A percentile compares a stretch with the other conserved stretches of the same genome.
These are phyloP conservation scores for Metschnikowia peoriensis DNA, from an alignment of 805 yeast species.

Conservation along the genomic window DNA sequence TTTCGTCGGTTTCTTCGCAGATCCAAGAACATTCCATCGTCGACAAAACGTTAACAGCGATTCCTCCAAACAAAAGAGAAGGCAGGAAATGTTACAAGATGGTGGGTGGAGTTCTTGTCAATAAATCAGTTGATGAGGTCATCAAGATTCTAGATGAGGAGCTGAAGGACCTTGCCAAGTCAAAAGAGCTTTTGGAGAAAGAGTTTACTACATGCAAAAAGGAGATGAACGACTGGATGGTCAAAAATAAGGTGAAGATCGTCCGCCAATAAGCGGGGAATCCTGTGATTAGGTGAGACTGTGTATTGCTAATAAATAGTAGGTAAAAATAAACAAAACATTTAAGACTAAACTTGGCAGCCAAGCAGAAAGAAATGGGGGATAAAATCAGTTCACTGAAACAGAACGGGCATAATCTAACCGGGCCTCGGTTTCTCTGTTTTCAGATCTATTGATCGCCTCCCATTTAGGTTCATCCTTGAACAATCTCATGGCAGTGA, in stretches of 20 bases:
- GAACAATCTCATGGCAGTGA: slow-evolving; percentile 79
- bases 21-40: slow-evolving; percentile 41
- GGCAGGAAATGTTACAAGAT: slow-evolving; percentile 84
- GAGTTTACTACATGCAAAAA: slow-evolving; percentile 27
- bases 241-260: slow-evolving; percentile 41
- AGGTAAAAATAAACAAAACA: neutral
- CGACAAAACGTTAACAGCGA: slow-evolving; percentile 38
- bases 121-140: slow-evolving; percentile 78
- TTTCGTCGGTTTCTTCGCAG: slow-evolving; percentile 34
- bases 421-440: slow-evolving; percentile 34
- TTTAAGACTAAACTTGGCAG: neutral
- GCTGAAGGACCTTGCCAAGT: slow-evolving; percentile 17
- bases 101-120: slow-evolving; percentile 91
- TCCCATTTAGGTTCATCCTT: slow-evolving; percentile 97
- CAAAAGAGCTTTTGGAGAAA: slow-evolving; percentile 25
- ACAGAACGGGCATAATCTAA: slow-evolving; percentile 31
- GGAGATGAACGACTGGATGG: slow-evolving; percentile 41
- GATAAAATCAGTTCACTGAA: slow-evolving; percentile 19
- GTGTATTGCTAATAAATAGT: slow-evolving; percentile 2
- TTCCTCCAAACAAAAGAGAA: slow-evolving; percentile 31
- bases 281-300: neutral
- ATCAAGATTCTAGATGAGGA: slow-evolving; percentile 60
- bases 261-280: slow-evolving; percentile 24
- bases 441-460: slow-evolving; percentile 67
- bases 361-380: neutral